Evolutionary conservation across 2,329 filamentous ascomycete species (phyloP).

Genomic region (Zelopaecilomyces penicillatus): DNA sequence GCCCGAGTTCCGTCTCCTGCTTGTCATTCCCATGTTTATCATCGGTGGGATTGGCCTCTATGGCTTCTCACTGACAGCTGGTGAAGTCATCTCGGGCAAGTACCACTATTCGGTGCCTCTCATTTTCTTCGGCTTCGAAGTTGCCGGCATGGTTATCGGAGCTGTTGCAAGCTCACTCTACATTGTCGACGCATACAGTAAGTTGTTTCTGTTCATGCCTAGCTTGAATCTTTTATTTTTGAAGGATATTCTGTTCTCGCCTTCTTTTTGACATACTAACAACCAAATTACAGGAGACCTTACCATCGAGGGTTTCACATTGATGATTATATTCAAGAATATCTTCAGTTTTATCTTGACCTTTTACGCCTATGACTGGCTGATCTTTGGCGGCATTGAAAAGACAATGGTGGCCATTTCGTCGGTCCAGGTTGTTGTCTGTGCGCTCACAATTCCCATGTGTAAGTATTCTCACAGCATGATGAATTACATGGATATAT

Average conservation of each 20-base stretch:
- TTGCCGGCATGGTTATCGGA: conserved; percentile 86
- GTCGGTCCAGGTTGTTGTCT: conserved; percentile 70
- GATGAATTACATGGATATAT: neutral
- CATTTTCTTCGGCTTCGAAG: conserved; percentile 75
- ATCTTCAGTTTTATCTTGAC: conserved; percentile 83
- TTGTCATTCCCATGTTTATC: conserved; percentile 75
- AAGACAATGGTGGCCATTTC: conserved; percentile 60
- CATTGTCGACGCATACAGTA: conserved; percentile 86
- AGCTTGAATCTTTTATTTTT: neutral
- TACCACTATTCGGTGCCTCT: conserved; percentile 70
- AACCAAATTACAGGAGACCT: conserved; percentile 51
- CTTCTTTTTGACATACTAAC: conserved; percentile 8
- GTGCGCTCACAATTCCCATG: conserved; percentile 64
- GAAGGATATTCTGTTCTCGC: neutral
- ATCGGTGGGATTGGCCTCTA: conserved; percentile 72
- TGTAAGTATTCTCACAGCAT: conserved; percentile 50
- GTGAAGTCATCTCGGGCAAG: conserved; percentile 42
- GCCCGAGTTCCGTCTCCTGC: conserved; percentile 78
- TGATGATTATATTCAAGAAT: conserved; percentile 89
- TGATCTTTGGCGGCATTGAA: conserved; percentile 55
- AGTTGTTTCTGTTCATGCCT: conserved; percentile 23
- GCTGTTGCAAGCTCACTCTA: conserved; percentile 81
- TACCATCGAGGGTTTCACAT: conserved; percentile 80
- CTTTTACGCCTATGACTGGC: conserved; percentile 77
- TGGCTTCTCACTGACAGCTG: conserved; percentile 70